Evolutionary conservation across 2,329 filamentous ascomycete species (phyloP).

Genomic region (Bisporella sp.): DNA sequence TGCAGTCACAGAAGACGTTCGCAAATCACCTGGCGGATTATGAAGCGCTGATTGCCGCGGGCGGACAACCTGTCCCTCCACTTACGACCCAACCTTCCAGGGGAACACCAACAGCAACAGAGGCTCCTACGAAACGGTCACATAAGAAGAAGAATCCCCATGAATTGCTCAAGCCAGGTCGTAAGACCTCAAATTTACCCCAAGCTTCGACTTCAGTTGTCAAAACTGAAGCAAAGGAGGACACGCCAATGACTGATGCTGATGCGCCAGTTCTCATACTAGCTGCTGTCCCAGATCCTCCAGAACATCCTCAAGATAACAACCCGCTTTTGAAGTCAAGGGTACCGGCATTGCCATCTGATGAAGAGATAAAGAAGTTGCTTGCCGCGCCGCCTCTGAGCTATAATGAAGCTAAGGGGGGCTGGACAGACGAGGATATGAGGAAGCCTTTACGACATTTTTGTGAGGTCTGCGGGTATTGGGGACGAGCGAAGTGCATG

Average conservation of each 20-base stretch:
- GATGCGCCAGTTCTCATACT: conserved; percentile 17
- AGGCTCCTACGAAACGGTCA: conserved; percentile 16
- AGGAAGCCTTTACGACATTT: conserved; percentile 57
- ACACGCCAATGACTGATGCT: conserved; percentile 31
- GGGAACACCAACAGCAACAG: conserved; percentile 18
- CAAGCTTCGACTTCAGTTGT: conserved; percentile 7
- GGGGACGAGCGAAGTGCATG: conserved; percentile 68
- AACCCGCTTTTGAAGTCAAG: conserved; percentile 52
- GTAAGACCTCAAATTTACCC: conserved; percentile 11
- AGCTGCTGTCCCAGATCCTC: conserved; percentile 7
- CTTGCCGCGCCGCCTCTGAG: conserved; percentile 57
- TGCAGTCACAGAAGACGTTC: conserved; percentile 77
- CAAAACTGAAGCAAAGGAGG: conserved; percentile 26
- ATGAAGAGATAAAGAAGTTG: conserved; percentile 56
- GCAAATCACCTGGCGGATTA: conserved; percentile 78
- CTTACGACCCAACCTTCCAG: conserved; percentile 3
- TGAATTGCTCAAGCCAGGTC: conserved; percentile 10
- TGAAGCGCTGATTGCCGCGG: conserved; percentile 46
- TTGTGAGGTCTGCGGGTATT: conserved; percentile 77
- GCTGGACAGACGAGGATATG: conserved; percentile 33
- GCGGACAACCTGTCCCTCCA: conserved; percentile 21
- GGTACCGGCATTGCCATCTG: conserved; percentile 50
- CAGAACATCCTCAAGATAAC: conserved; percentile 40
- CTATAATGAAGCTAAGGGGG: conserved; percentile 56
- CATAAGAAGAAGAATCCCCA: conserved; percentile 24